Base-by-base conservation (phyloP, 257 asterid species). In the Voacanga thouarsii region DNA sequence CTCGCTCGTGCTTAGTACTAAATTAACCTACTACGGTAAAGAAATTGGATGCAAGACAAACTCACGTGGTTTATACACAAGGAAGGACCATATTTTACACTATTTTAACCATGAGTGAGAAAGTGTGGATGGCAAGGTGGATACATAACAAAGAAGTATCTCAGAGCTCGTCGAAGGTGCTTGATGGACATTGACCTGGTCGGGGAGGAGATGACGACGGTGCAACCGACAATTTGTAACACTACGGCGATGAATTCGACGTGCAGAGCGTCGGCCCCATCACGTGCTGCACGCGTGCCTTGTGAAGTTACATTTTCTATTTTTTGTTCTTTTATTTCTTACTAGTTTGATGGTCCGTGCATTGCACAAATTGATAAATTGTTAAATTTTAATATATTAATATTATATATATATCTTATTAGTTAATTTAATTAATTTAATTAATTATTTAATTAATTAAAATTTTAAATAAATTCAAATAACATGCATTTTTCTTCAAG, bases 231-330 rank as follows among this genome's bases (percentile, higher is more conserved):
- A 83, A 85, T 82, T 65, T 82, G 86, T 80, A 77, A 82, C 26
- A 82, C 76, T 15, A 68, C 82, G 86, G 88, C 86, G 86, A 85
- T 79, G 80, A 76, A 77, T 79, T 77, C 59, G 82, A n/a, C n/a
- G n/a, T n/a, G n/a, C n/a, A n/a, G n/a, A n/a, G n/a, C n/a, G n/a
- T n/a, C n/a, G n/a, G 33, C 33, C 26, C 41, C 6, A 15, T 37
- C 81, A 71, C 81, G 81, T 57, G 81, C 53, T 21, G 47, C 53
- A 39, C 53, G 53, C 49, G 49, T 44, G 53, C 53, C 53, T 16
- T 70, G 19, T 37, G 19, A 70, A 44, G 21, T 70, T n/a, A 19
- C 56, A 44, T 23, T 59, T 23, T 59, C 65, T 21, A 59, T 28
- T 7, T 21, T 59, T 59, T 59, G 21, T 59, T 23, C 65, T 6